phyloP scores from a whole-genome alignment of 2,329 filamentous ascomycete species.

The Colletotrichum tropicale region DNA sequence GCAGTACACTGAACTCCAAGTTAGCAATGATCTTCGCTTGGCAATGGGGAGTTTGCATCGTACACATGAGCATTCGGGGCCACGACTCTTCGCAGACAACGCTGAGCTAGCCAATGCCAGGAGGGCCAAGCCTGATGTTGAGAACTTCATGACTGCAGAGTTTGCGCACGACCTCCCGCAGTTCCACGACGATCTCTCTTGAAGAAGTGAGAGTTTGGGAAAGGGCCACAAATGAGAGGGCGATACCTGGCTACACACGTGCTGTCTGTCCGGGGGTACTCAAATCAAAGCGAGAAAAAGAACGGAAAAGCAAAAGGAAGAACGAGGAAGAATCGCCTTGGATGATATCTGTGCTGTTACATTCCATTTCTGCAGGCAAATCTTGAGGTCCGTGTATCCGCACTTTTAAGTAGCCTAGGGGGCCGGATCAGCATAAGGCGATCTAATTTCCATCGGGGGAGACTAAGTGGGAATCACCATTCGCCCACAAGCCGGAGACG shows the following conservation, averaged over 20 bases:
- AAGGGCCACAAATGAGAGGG: background rate
- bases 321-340: background rate
- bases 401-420: background rate
- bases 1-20: constrained; percentile 24
- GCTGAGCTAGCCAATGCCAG: background rate
- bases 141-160: constrained; percentile 3
- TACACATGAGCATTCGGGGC: constrained; percentile 2
- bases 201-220: background rate
- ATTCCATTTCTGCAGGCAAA: background rate
- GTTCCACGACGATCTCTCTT: background rate
- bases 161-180: background rate
- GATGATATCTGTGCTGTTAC: background rate
- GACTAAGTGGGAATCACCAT: background rate
- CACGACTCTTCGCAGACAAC: background rate
- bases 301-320: background rate
- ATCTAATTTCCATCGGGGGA: background rate
- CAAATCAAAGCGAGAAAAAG: background rate
- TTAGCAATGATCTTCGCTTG: background rate
- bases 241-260: background rate
- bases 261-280: background rate
- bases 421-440: background rate
- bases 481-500: background rate
- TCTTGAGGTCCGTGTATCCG: background rate
- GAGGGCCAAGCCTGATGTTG: background rate
- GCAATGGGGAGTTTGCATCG: background rate